Base-by-base conservation (phyloP, 1,139 yeast species). In the Kurtzmaniella quercitrusa region DNA sequence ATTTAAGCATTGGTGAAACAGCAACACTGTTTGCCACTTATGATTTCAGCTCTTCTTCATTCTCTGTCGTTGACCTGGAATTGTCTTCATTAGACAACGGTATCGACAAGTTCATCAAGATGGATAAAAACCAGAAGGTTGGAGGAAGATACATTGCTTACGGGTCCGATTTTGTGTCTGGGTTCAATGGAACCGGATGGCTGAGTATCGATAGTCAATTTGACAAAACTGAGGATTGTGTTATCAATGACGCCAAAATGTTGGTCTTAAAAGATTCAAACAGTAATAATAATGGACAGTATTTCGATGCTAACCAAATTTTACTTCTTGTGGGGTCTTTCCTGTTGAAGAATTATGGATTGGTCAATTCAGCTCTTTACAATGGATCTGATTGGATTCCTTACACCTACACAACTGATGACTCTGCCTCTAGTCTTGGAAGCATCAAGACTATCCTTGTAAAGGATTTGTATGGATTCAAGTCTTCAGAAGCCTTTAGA, bases 321-420 rank as follows among this genome's bases (percentile, higher is more conserved):
- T 59, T 89, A 35, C 56, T 84, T 15, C 75, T 86, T 2, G 68
- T 87, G 3, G 98, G 98, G 15, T 59, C 65, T 35, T 69, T 88
- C 42, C 59, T 64, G 6, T 59, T 86, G 38, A 52, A 65, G 2
- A 59, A 60, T 2, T 80, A 74, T 55, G 96, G 95, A 1, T 58
- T 65, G 36, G 80, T 80, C 1, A 80, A 85, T 42, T 76, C 84
- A 22, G 93, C 94, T 0, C 62, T 82, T 36, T 89, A 65, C 63
- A 82, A 88, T 57, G 93, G 94, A 2, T 54, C 71, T 1, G 48
- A 58, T 3, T 91, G 97, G 96, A 60, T 66, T 28, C 97, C 98
- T 6, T 81, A 80, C 49, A 65, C 82, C 12, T 72, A 55, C 46
- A 50, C 63, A 2, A 46, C 55, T 12, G 40, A 51, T 11, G 46